Conservation (phyloP, 176 grass and related monocot species). For the Musa acuminata region DNA sequence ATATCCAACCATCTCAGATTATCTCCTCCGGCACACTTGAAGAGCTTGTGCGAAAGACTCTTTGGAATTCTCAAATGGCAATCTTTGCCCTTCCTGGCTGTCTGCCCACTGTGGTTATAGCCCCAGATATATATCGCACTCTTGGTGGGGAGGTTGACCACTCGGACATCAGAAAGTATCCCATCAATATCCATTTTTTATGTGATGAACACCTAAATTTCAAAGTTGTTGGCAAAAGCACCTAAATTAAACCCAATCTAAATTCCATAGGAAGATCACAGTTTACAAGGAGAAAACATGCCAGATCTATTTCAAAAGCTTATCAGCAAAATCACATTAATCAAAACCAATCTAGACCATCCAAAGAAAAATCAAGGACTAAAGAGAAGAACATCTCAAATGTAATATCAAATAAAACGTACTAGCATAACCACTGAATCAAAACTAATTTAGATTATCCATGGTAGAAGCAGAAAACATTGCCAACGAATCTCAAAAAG, state of each 20-base stretch:
- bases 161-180: slow-evolving; percentile 33
- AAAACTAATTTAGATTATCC: too few relatives aligned
- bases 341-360: too few relatives aligned
- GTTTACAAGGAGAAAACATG: not conserved
- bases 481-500: too few relatives aligned
- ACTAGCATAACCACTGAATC: too few relatives aligned
- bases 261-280: not conserved
- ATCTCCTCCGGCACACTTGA: slow-evolving; percentile 33
- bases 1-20: slow-evolving; percentile 71
- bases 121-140: slow-evolving; percentile 94
- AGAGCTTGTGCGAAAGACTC: slow-evolving; percentile 62
- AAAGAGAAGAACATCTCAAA: too few relatives aligned
- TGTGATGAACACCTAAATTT: not conserved
- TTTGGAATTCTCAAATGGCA: slow-evolving; percentile 78
- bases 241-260: not conserved
- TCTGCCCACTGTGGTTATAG: slow-evolving; percentile 88
- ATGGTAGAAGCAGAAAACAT: too few relatives aligned
- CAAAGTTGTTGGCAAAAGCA: not conserved
- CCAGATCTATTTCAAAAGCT: too few relatives aligned
- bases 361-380: too few relatives aligned
- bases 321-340: too few relatives aligned
- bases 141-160: slow-evolving; percentile 39
- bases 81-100: slow-evolving; percentile 57
- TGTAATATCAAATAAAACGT: too few relatives aligned
- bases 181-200: slow-evolving; percentile 52